phyloP scores from a whole-genome alignment of 768 basidiomycete genomes.

The Suillus alpinus region DNA sequence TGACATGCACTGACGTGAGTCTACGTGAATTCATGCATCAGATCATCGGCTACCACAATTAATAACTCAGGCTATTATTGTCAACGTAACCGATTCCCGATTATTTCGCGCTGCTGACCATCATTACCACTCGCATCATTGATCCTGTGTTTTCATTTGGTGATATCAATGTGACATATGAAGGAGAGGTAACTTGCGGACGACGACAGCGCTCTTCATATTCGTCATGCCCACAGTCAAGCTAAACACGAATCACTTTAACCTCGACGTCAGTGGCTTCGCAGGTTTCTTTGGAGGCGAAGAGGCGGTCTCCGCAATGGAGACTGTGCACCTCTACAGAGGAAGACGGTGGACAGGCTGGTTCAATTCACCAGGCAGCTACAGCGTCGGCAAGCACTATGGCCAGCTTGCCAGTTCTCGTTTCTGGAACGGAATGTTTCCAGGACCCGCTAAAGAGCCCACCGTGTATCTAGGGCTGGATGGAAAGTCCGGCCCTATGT shows the following conservation, averaged over 20 bases:
- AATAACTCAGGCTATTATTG: no score
- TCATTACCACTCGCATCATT: not conserved
- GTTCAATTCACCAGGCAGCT: constrained; percentile 38
- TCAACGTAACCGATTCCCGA: no score
- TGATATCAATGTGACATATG: not conserved
- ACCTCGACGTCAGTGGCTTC: constrained; percentile 29
- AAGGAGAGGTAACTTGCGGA: no score
- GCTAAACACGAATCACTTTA: constrained; percentile 11
- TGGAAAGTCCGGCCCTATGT: constrained; percentile 26
- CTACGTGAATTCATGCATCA: no score
- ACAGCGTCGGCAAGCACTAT: constrained; percentile 30
- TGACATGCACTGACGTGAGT: no score
- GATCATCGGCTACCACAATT: no score
- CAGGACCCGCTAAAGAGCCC: constrained; percentile 26
- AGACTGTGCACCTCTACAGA: constrained; percentile 30
- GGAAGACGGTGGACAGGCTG: constrained; percentile 33
- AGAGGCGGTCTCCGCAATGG: constrained; percentile 37
- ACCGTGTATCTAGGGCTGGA: constrained; percentile 26
- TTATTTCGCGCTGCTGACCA: no score
- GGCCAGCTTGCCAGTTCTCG: constrained; percentile 26
- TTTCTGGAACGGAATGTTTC: constrained; percentile 32
- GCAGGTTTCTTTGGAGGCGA: constrained; percentile 38
- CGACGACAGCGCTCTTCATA: constrained; percentile 7
- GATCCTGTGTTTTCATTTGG: not conserved
- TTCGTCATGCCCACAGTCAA: constrained; percentile 5